Evolutionary conservation across 176 grass and related monocot species (phyloP), one percentile per base, ranked within the genome.

Genomic region (Avena atlantica): DNA sequence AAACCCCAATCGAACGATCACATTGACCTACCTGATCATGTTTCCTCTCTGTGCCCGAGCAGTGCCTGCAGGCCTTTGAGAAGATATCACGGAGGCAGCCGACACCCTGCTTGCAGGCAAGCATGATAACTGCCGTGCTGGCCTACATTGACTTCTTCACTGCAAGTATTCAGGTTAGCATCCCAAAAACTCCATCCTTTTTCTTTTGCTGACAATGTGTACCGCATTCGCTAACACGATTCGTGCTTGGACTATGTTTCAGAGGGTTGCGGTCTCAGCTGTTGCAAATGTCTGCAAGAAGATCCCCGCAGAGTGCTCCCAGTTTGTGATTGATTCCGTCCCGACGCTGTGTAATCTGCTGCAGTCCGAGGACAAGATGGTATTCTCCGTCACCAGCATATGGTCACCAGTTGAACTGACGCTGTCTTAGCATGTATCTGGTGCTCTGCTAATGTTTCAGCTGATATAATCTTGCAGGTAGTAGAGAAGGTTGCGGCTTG

Each of bases 61-160:
- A 99, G 97, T 93, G 94, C 81, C 78, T 96, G 78, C 94, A 98
- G 95, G 94, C 97, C 49, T 93, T 99, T 80, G 97, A 99, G 87
- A 99, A 99, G 83, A 96, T 96, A 81, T 99, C 97, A 4, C 77
- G 27, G 76, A 84, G 83, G 49, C 90, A 96, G 83, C 92, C 94
- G 2, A 84, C 86, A 12, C 84, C 86, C 36, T 99, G 97, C 83
- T 88, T 99, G 87, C 85, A 93, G 83, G 92, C 97, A 7, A 92
- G 97, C 34, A 86, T 92, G 85, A 94, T 99, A 10, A 44, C 47
- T 3, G 94, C 97, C 29, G 90, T 92, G 23, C 92, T 96, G 8
- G 27, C 65, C 19, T 94, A 85, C 79, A 89, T 99, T 74, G 97
- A 94, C 86, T 99, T 99, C 91, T 99, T 96, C 83, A 64, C 94